Evolutionary conservation across 192 early-diverging fungal species (phyloP), one percentile per base, ranked within the genome.

Genomic region (Podila clonocystis): DNA sequence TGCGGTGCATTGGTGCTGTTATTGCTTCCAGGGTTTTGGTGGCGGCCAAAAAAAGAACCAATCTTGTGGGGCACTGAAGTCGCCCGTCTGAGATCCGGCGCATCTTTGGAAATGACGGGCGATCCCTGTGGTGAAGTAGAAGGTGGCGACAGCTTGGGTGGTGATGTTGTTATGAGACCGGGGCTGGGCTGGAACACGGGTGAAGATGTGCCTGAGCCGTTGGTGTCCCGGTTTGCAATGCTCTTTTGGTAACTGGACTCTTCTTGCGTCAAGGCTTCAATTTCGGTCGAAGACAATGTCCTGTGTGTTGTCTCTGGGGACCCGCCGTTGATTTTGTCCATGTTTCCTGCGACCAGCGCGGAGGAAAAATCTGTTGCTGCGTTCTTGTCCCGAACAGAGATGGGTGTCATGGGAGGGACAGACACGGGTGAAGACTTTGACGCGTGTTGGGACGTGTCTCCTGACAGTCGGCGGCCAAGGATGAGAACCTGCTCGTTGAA

Each of bases 401-500:
- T 58, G 13, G 45, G 50, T 5, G 59, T 26, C 38, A 78, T 58
- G 2, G 69, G 49, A 22, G 28, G 11, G n/a, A 49, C 11, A 0
- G 52, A 55, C 24, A 9, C 9, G 24, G 50, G 17, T 34, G 38
- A 36, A 0, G 60, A 41, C 5, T 59, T 28, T 62, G 68, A 19
- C 24, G 41, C 29, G 50, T 64, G 48, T 11, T 36, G 34, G 34
- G 64, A 45, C 4, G 41, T 45, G 4, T 45, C 41, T 45, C 41
- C 64, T 4, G 77, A 68, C 57, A 65, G 77, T 62, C 62, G 68
- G 60, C 77, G 70, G 66, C 71, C 70, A 50, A 80, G 62, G 62
- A 80, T 48, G 36, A 65, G 30, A 24, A 80, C 77, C 50, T 73
- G 57, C 70, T 80, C 77, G 22, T 80, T 80, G 50, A 80, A 80